These are phyloP conservation scores for Verticillium isaacii DNA, from an alignment of 2,329 filamentous ascomycete species.

Conservation along the genomic window DNA sequence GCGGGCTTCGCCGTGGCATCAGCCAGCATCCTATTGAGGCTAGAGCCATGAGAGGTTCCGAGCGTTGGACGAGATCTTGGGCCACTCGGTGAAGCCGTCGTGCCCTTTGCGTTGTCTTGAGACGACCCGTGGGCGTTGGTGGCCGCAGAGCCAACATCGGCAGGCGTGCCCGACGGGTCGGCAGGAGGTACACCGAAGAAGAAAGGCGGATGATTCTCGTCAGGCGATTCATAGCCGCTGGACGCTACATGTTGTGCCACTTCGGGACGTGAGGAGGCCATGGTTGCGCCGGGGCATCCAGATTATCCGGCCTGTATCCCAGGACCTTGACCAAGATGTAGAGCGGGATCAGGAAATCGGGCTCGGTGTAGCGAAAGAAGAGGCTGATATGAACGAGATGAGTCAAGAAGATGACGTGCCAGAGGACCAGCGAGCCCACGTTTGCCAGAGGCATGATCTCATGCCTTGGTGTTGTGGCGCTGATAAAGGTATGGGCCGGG, in stretches of 20 bases:
- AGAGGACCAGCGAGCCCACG: constrained; percentile 45
- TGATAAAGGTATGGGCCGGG: background rate
- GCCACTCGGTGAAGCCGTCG: background rate
- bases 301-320: constrained; percentile 40
- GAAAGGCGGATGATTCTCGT: constrained; percentile 23
- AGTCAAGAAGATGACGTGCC: constrained; percentile 48
- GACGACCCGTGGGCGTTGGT: constrained; percentile 1
- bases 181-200: constrained; percentile 16
- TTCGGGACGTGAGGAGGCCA: constrained; percentile 27
- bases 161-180: constrained; percentile 1
- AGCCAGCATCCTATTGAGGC: constrained; percentile 28
- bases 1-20: constrained; percentile 15
- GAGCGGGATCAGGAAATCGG: constrained; percentile 38
- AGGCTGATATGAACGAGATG: constrained; percentile 49
- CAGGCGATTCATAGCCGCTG: constrained; percentile 33
- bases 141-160: constrained; percentile 10
- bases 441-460: constrained; percentile 44
- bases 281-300: constrained; percentile 30
- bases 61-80: constrained; percentile 5
- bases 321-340: constrained; percentile 46
- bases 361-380: constrained; percentile 43
- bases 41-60: constrained; percentile 15
- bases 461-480: background rate
- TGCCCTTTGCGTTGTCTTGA: constrained; percentile 5
- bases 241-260: constrained; percentile 16